Percentiles rank a stretch among this genome's conserved stretches.
Conservation (phyloP, 306 rosid species). For the Quillaja saponaria region DNA sequence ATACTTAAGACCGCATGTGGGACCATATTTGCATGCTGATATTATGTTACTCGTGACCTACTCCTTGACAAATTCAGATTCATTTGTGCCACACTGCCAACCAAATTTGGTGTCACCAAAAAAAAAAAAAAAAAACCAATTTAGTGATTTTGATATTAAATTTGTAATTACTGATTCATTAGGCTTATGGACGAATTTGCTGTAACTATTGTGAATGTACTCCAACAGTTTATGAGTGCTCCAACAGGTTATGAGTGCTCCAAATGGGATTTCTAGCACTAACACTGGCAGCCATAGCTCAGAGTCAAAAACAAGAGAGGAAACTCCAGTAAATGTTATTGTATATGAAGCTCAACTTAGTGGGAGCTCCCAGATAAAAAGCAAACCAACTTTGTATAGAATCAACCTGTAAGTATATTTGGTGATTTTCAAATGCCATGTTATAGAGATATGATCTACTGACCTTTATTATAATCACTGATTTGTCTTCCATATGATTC, state of each 20-base stretch:
- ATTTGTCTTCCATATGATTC: conserved; percentile 26
- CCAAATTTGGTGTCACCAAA: no score
- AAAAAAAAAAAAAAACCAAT: no score
- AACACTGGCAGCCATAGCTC: conserved; percentile 4
- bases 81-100: no score
- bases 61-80: no score
- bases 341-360: conserved; percentile 40
- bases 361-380: conserved; percentile 50
- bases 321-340: conserved; percentile 24
- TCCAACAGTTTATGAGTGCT: no score
- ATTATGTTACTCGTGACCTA: no score
- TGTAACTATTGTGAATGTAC: conserved; percentile 20
- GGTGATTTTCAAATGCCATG: conserved; percentile 10
- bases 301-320: conserved; percentile 40
- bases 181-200: conserved; percentile 1
- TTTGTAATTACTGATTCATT: no score
- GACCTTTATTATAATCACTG: conserved; percentile 9
- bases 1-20: no score
- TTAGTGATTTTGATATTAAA: no score
- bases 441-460: conserved; percentile 21
- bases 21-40: no score
- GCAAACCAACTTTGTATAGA: conserved; percentile 71
- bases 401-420: conserved; percentile 73
- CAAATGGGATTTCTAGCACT: conserved; percentile 27
- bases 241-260: conserved; percentile 51